Conservation (phyloP, 1,139 yeast species). For the Arxiozyma bovina region DNA sequence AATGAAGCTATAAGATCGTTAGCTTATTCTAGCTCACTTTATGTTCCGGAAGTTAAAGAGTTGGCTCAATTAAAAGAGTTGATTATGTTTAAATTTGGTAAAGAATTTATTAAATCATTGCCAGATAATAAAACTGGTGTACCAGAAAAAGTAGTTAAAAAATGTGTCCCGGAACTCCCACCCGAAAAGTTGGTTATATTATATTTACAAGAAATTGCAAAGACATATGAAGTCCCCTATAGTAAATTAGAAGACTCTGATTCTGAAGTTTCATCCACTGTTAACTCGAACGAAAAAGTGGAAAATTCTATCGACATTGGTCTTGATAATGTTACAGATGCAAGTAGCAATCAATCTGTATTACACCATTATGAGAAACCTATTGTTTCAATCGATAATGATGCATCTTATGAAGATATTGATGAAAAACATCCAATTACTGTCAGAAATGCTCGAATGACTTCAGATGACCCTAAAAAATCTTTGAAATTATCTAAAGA, state of each 20-base stretch:
- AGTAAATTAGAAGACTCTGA: conserved; percentile 43
- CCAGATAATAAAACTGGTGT: conserved; percentile 49
- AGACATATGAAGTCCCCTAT: conserved; percentile 69
- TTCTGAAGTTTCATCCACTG: conserved; percentile 17
- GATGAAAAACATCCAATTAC: conserved; percentile 37
- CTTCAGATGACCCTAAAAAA: conserved; percentile 41
- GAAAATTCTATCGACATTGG: conserved; percentile 22
- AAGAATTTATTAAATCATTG: conserved; percentile 53
- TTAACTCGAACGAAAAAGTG: conserved; percentile 23
- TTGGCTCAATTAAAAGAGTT: conserved; percentile 52
- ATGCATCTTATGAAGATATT: conserved; percentile 16
- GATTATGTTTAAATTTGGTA: conserved; percentile 55
- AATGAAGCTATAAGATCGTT: conserved; percentile 68
- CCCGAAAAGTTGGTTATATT: conserved; percentile 53
- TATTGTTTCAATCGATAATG: conserved; percentile 28
- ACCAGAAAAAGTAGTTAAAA: conserved; percentile 54
- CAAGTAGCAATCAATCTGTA: conserved; percentile 17
- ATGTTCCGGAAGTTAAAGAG: conserved; percentile 66
- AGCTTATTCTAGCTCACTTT: conserved; percentile 53
- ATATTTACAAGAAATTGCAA: conserved; percentile 73
- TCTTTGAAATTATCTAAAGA: conserved; percentile 38
- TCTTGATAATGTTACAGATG: conserved; percentile 17
- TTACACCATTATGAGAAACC: conserved; percentile 16
- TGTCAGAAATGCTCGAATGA: conserved; percentile 39
- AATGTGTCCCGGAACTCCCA: conserved; percentile 67